Conservation (phyloP, 2,329 filamentous ascomycete genomes). For the Fusarium armeniacum region DNA sequence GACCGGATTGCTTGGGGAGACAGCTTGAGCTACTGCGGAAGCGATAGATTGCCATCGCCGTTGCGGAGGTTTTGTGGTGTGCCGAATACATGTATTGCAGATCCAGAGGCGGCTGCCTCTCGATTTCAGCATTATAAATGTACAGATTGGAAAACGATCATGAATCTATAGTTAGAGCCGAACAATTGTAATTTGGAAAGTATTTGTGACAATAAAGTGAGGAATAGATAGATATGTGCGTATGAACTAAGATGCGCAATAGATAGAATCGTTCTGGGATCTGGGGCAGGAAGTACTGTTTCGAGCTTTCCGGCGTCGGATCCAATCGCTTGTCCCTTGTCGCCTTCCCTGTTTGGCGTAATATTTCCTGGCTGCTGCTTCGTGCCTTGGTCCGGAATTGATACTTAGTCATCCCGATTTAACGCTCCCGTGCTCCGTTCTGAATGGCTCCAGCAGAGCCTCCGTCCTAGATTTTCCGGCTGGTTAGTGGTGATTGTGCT, state of each 20-base stretch:
- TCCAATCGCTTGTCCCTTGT: constrained; percentile 28
- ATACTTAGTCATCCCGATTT: constrained; percentile 39
- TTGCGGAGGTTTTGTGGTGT: constrained; percentile 54
- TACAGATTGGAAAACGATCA: constrained; percentile 16
- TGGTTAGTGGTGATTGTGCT: constrained; percentile 41
- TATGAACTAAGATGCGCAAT: constrained; percentile 6
- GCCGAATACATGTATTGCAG: constrained; percentile 71
- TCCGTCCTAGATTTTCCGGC: constrained; percentile 52
- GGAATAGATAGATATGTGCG: constrained; percentile 6
- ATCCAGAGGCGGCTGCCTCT: constrained; percentile 67
- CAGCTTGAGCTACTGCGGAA: constrained; percentile 55
- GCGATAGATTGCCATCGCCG: constrained; percentile 60
- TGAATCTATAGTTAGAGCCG: constrained; percentile 3
- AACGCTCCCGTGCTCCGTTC: constrained; percentile 19
- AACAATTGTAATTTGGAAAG: neutral
- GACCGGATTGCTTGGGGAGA: constrained; percentile 47
- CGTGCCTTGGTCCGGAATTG: constrained; percentile 22
- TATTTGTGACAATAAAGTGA: constrained; percentile 1
- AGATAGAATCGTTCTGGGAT: constrained; percentile 27
- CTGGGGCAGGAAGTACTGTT: constrained; percentile 17
- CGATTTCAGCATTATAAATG: constrained; percentile 51
- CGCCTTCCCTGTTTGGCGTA: constrained; percentile 22
- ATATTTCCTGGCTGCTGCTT: constrained; percentile 14
- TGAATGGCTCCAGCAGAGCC: constrained; percentile 44
- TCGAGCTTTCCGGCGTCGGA: constrained; percentile 40